Percentiles rank a stretch among this genome's conserved stretches.
These are phyloP conservation scores for Penicillium antarcticum DNA, from an alignment of 495 filamentous ascomycete species.

Conservation along the genomic window DNA sequence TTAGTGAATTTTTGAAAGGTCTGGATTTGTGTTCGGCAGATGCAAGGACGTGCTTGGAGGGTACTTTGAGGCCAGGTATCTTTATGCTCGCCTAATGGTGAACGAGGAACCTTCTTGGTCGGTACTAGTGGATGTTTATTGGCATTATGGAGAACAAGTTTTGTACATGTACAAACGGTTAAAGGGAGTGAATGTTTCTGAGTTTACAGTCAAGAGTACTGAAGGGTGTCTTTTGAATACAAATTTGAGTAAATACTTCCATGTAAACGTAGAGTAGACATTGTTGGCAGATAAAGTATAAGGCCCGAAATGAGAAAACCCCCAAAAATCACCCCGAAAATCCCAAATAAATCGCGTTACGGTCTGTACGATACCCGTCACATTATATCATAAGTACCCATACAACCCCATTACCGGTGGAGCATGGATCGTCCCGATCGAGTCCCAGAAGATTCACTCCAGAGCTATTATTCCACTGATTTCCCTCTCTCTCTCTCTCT, in stretches of 20 bases:
- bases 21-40: constrained; percentile 24
- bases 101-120: neutral
- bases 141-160: neutral
- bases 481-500: constrained; percentile 19
- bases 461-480: constrained; percentile 21
- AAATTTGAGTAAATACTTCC: neutral
- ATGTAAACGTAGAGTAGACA: neutral
- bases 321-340: neutral
- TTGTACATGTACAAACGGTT: too few relatives aligned
- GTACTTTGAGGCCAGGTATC: neutral
- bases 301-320: neutral
- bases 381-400: constrained; percentile 13
- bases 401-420: constrained; percentile 17
- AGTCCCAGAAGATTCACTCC: constrained; percentile 25
- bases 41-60: constrained; percentile 9
- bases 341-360: too few relatives aligned
- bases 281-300: constrained; percentile 4
- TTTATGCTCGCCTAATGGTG: neutral
- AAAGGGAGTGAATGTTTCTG: too few relatives aligned
- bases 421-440: constrained; percentile 31
- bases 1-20: constrained; percentile 7
- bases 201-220: too few relatives aligned
- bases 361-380: constrained; percentile 6
- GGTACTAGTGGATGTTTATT: neutral
- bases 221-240: neutral